Evolutionary conservation across 805 yeast species (phyloP), one percentile per base, ranked within the genome.

Genomic region (Candida ortonii): DNA sequence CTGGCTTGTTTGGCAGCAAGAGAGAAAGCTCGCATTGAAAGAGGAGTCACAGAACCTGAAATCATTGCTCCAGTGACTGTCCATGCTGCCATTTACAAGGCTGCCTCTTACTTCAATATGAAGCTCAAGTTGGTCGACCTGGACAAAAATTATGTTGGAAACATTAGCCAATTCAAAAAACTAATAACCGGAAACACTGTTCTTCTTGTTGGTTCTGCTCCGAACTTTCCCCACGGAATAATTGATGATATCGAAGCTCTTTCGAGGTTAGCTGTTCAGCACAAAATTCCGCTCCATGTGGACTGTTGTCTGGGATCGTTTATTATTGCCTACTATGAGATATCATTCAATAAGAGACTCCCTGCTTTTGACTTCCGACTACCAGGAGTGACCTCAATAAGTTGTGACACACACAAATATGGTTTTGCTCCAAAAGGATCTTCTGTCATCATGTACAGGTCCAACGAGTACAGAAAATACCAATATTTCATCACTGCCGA

Each of bases 381-480:
- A 2, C 82, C 86, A 1, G 93, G 93, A 20, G 97, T 93, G n/a
- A 93, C 97, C 1, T 88, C 97, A 3, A 90, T 90, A 38, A 85
- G 96, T n/a, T 93, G 97, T 63, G 98, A 90, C 58, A 90, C 98
- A n/a, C 98, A 90, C 68, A 90, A 90, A 61, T 90, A 90, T 55
- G 98, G 97, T 1, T 93, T 90, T 69, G 97, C 97, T 7, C 98
- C 98, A 24, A 90, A 90, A 61, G 98, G 98, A 7, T 82, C 95
- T 0, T 86, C 96, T 1, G 73, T 90, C 16, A 83, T 93, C 49
- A 82, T 93, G 95, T 93, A 93, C 61, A 73, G 97, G 29, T 62
- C 71, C 41, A 50, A 71, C 0, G 70, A 73, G 38, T 70, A 87
- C 37, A 71, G 98, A 38, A 72, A 73, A 46, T 71, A 81, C 51